A percentile compares a stretch with the other conserved stretches of the same genome.
phyloP scores from a whole-genome alignment of 345 rosid species.

The Lepidium didymum region DNA sequence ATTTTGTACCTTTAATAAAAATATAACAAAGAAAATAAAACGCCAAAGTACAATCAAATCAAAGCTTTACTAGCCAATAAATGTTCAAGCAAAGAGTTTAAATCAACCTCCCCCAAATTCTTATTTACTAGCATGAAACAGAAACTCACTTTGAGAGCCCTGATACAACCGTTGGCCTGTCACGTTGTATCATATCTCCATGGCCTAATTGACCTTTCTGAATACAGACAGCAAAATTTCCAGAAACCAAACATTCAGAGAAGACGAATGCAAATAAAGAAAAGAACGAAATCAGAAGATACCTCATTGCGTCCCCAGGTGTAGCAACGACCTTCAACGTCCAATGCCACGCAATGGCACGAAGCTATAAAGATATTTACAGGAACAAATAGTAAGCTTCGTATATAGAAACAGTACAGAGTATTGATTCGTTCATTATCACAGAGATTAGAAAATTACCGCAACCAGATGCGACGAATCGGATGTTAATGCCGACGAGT shows the following conservation, averaged over 20 bases:
- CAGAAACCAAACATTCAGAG: slow-evolving; percentile 8
- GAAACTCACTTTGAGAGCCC: slow-evolving; percentile 72
- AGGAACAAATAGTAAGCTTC: neutral
- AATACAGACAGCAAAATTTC: slow-evolving; percentile 20
- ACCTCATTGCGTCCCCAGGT: slow-evolving; percentile 99
- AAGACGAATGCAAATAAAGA: neutral
- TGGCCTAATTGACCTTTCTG: slow-evolving; percentile 98
- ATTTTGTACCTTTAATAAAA: slow-evolving; percentile 56
- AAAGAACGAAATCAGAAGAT: slow-evolving; percentile 5
- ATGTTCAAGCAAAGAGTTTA: neutral
- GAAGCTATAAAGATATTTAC: slow-evolving; percentile 48
- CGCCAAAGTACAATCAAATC: neutral
- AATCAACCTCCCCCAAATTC: neutral
- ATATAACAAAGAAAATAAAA: neutral
- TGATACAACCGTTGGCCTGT: slow-evolving; percentile 85
- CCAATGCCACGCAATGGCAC: slow-evolving; percentile 96
- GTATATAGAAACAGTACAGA: neutral
- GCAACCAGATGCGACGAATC: slow-evolving; percentile 82
- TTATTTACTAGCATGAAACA: neutral
- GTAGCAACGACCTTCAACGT: slow-evolving; percentile 90
- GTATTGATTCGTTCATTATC: neutral
- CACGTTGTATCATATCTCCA: slow-evolving; percentile 87
- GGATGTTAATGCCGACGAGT: slow-evolving; percentile 65
- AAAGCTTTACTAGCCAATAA: neutral
- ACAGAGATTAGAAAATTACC: slow-evolving; percentile 36